Percentiles rank a stretch among this genome's conserved stretches.
phyloP scores from a whole-genome alignment of 2,329 filamentous ascomycete species.

The Aspergillus pseudoglaucus region DNA sequence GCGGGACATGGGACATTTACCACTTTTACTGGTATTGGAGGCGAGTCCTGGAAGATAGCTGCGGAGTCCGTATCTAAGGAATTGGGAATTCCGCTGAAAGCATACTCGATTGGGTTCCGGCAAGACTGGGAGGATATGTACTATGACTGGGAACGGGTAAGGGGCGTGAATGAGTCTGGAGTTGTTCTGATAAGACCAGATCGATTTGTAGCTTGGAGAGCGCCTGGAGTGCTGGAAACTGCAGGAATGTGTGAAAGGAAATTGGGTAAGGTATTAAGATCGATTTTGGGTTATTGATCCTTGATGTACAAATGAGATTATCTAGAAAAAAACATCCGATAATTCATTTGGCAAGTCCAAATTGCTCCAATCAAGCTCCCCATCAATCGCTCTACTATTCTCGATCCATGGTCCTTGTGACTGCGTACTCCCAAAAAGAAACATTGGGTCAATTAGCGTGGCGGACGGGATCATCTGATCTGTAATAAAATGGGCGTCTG shows the following conservation, averaged over 20 bases:
- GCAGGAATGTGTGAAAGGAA: conserved; percentile 13
- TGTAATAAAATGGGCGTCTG: background rate
- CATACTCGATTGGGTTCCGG: conserved; percentile 50
- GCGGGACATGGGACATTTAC: conserved; percentile 50
- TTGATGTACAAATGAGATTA: background rate
- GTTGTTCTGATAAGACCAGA: conserved; percentile 55
- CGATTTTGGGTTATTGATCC: conserved; percentile 5
- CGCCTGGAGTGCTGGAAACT: conserved; percentile 7
- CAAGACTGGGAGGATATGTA: conserved; percentile 59
- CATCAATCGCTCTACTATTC: background rate
- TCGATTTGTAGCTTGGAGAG: conserved; percentile 52
- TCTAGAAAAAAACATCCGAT: background rate
- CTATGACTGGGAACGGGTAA: conserved; percentile 50
- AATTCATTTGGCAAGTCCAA: background rate
- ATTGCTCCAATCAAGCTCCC: background rate
- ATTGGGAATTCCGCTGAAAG: conserved; percentile 44
- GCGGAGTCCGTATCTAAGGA: conserved; percentile 33
- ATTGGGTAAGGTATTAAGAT: conserved; percentile 17
- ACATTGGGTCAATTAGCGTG: background rate
- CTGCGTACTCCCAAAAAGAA: background rate
- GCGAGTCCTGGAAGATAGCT: conserved; percentile 49
- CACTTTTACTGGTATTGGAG: conserved; percentile 51
- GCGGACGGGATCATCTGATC: background rate
- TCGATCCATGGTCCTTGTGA: background rate
- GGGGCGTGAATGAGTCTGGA: conserved; percentile 53